These are phyloP conservation scores for Trichothecium sympodiale DNA, from an alignment of 2,329 filamentous ascomycete genomes.

Conservation along the genomic window DNA sequence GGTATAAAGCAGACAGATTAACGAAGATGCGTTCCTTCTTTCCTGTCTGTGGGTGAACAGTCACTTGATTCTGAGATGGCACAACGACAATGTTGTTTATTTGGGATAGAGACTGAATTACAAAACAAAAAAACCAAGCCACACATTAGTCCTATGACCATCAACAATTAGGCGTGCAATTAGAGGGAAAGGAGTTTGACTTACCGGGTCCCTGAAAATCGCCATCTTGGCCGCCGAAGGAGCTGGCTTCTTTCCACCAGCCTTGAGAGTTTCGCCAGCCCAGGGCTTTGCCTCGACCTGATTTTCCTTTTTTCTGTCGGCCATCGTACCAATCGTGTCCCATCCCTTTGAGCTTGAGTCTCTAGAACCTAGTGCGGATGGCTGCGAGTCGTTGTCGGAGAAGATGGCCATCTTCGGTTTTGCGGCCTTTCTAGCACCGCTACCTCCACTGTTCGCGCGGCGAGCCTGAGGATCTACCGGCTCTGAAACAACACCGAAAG, in stretches of 20 bases:
- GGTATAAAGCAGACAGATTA: slow-evolving; percentile 76
- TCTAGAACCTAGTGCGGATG: slow-evolving; percentile 43
- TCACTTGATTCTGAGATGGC: slow-evolving; percentile 65
- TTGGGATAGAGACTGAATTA: slow-evolving; percentile 45
- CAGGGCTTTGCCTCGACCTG: slow-evolving; percentile 75
- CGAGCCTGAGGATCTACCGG: slow-evolving; percentile 56
- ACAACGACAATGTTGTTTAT: slow-evolving; percentile 58
- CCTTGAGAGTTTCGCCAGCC: slow-evolving; percentile 84
- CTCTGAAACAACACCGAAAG: slow-evolving; percentile 52
- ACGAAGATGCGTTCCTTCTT: slow-evolving; percentile 81
- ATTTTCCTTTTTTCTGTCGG: slow-evolving; percentile 92
- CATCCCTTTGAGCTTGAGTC: slow-evolving; percentile 59
- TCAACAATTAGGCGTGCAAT: slow-evolving; percentile 60
- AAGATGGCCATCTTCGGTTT: slow-evolving; percentile 86
- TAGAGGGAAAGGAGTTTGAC: slow-evolving; percentile 22
- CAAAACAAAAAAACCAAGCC: slow-evolving; percentile 29
- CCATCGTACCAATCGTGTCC: slow-evolving; percentile 81
- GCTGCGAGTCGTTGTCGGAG: slow-evolving; percentile 59
- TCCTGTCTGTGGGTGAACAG: slow-evolving; percentile 70
- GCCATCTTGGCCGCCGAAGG: slow-evolving; percentile 58
- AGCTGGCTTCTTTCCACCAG: slow-evolving; percentile 68
- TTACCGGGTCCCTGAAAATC: slow-evolving; percentile 92
- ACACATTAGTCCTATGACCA: slow-evolving; percentile 93
- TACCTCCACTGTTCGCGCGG: slow-evolving; percentile 33
- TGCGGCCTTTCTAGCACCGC: slow-evolving; percentile 30